These are phyloP conservation scores for Cyphellophora europaea DNA, from an alignment of 2,329 filamentous ascomycete genomes.

Conservation along the genomic window DNA sequence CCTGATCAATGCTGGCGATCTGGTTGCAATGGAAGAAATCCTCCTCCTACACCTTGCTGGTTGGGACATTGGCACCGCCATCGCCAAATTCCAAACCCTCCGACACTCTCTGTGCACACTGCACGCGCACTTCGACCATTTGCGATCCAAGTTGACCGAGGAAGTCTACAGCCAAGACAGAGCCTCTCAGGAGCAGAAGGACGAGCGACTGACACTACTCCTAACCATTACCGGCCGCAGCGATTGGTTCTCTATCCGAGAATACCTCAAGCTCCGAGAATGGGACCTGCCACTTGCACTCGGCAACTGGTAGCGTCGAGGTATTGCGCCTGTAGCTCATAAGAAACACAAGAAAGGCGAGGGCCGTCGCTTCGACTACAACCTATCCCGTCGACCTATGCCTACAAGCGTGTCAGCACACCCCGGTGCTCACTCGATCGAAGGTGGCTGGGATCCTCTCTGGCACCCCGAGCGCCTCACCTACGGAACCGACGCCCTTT, in stretches of 20 bases:
- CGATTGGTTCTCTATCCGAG: conserved; percentile 8
- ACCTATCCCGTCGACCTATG: too few species aligned
- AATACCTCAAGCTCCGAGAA: conserved; percentile 1
- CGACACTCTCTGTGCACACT: neutral
- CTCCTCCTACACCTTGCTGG: conserved; percentile 4
- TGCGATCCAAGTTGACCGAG: too few species aligned
- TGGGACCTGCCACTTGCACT: conserved; percentile 9
- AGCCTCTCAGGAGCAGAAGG: conserved; percentile 3
- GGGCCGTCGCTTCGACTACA: too few species aligned
- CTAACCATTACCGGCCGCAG: conserved; percentile 10
- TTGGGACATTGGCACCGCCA: conserved; percentile 5
- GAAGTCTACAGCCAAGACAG: neutral
- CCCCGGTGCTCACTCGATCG: neutral
- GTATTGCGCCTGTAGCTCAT: conserved; percentile 2
- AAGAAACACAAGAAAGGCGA: too few species aligned
- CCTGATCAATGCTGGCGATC: too few species aligned
- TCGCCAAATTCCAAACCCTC: neutral
- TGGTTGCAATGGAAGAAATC: conserved; percentile 5
- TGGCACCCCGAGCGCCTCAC: neutral
- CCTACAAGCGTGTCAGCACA: neutral
- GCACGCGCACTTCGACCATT: neutral
- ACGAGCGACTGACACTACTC: conserved; percentile 11
- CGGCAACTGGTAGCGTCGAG: conserved; percentile 4
- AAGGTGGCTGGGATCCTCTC: neutral
- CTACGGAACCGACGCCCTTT: neutral